A percentile compares a stretch with the other conserved stretches of the same genome.
These are phyloP conservation scores for Sporisorium graminicola DNA, from an alignment of 1,284 basidiomycete species.

Conservation along the genomic window DNA sequence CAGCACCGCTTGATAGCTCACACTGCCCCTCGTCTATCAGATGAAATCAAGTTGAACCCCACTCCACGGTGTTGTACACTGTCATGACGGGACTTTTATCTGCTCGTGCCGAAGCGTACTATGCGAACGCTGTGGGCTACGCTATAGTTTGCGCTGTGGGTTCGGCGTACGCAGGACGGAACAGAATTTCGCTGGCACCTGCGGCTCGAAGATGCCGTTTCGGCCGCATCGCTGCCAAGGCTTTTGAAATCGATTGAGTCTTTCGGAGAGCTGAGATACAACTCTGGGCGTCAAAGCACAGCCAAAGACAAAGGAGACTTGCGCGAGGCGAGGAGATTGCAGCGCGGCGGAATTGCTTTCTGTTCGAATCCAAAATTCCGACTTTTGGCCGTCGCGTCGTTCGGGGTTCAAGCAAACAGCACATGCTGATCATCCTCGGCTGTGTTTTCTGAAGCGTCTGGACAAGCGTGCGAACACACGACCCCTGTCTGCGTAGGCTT, in stretches of 20 bases:
- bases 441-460: too few relatives aligned
- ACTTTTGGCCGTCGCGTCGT: too few relatives aligned
- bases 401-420: not conserved
- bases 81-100: too few relatives aligned
- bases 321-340: too few relatives aligned
- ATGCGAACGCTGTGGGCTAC: not conserved
- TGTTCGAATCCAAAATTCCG: not conserved
- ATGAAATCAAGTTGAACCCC: too few relatives aligned
- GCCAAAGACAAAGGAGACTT: not conserved
- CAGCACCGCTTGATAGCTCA: not conserved
- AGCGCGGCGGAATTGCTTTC: not conserved
- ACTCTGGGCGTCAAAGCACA: not conserved
- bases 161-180: not conserved
- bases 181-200: not conserved
- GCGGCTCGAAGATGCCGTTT: not conserved
- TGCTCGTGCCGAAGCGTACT: not conserved
- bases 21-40: too few relatives aligned
- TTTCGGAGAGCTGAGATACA: not conserved
- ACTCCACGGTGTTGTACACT: too few relatives aligned
- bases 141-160: not conserved
- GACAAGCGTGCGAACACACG: not conserved
- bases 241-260: not conserved
- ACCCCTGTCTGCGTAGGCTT: not conserved
- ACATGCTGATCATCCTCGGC: not conserved
- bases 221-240: not conserved